Percentiles rank a stretch among this genome's conserved stretches.
phyloP scores from a whole-genome alignment of 1,284 basidiomycete genomes.

The Gomphus bonarii region DNA sequence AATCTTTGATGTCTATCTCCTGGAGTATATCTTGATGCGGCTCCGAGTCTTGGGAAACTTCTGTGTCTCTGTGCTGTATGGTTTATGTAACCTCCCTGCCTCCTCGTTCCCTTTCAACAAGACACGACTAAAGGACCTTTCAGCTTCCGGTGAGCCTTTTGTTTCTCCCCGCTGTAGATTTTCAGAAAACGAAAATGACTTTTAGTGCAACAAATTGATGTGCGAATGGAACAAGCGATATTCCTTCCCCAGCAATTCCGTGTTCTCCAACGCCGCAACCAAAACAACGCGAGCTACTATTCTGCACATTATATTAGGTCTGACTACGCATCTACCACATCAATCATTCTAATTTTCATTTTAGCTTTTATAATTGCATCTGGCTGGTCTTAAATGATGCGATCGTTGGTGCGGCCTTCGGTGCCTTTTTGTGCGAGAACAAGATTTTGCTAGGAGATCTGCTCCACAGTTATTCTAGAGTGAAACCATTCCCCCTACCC shows the following conservation, averaged over 20 bases:
- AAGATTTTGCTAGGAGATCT: conserved; percentile 26
- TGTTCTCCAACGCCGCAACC: conserved; percentile 15
- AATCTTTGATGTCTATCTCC: neutral
- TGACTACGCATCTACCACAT: conserved; percentile 14
- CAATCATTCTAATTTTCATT: neutral
- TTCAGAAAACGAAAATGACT: neutral
- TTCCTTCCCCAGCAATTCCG: conserved; percentile 23
- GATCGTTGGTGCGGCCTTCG: conserved; percentile 67
- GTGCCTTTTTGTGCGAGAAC: conserved; percentile 62
- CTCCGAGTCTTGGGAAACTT: neutral
- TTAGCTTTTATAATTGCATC: conserved; percentile 81
- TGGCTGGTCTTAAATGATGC: conserved; percentile 91
- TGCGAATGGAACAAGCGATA: conserved; percentile 24
- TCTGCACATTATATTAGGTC: conserved; percentile 42
- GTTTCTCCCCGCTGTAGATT: neutral
- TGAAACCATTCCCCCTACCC: conserved; percentile 17
- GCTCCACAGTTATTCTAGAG: conserved; percentile 32
- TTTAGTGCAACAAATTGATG: conserved; percentile 26
- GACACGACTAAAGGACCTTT: conserved; percentile 21
- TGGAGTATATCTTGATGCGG: neutral
- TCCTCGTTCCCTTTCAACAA: conserved; percentile 14
- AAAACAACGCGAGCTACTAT: conserved; percentile 12
- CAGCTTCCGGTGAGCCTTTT: conserved; percentile 18
- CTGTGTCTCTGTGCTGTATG: neutral
- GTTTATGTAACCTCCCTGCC: neutral